Evolutionary conservation across 495 filamentous ascomycete genomes (phyloP).

Genomic region (Hypoxylon cercidicola): DNA sequence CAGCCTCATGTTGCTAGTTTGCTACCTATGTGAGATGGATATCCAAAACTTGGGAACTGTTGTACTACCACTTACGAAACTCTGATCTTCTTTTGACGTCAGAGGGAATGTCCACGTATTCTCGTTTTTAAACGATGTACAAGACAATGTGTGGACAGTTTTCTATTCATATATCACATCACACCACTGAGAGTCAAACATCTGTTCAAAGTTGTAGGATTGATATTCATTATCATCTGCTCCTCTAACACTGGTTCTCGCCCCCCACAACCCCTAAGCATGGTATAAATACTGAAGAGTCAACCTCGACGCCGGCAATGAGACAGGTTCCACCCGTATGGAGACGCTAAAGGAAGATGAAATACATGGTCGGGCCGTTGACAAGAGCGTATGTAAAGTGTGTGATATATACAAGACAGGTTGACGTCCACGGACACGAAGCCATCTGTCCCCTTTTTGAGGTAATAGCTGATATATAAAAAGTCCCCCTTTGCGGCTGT

Average conservation of each 20-base stretch:
- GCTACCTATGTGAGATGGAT: slow-evolving; percentile 18
- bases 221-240: slow-evolving; percentile 32
- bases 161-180: no score
- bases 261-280: slow-evolving; percentile 2
- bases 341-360: slow-evolving; percentile 8
- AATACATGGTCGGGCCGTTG: slow-evolving; percentile 10
- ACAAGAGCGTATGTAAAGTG: slow-evolving; percentile 1
- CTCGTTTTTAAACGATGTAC: no score
- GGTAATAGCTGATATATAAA: slow-evolving; percentile 4
- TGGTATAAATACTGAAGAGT: slow-evolving; percentile 32
- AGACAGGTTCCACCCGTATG: background rate
- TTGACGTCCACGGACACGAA: background rate
- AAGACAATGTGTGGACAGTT: no score
- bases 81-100: no score
- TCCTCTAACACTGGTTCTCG: slow-evolving; percentile 12
- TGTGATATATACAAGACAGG: slow-evolving; percentile 19
- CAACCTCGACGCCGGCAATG: slow-evolving; percentile 16
- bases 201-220: background rate
- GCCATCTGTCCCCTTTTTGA: background rate
- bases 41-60: background rate
- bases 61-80: no score
- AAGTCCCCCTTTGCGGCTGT: background rate
- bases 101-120: no score
- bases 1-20: background rate
- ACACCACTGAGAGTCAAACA: no score